Evolutionary conservation across 1,139 yeast genomes (phyloP).

Genomic region (Debaryomyces subglobosus): DNA sequence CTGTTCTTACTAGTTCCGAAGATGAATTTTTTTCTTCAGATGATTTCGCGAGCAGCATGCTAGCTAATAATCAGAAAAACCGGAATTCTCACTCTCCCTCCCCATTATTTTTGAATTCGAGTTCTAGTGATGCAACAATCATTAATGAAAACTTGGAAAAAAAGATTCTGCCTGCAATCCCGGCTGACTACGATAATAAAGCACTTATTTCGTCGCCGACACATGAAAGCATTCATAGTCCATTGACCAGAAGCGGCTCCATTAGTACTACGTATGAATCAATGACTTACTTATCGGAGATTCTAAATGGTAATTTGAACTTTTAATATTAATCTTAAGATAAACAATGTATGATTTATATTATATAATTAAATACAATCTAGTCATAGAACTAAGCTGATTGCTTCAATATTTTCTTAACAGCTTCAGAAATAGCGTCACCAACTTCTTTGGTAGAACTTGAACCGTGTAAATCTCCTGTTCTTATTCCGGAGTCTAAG

Average conservation of each 20-base stretch:
- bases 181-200: background rate
- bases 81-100: conserved; percentile 9
- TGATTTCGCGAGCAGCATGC: conserved; percentile 20
- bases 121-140: conserved; percentile 40
- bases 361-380: conserved; percentile 1
- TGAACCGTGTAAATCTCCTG: conserved; percentile 87
- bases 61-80: background rate
- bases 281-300: conserved; percentile 37
- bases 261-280: conserved; percentile 30
- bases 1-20: conserved; percentile 25
- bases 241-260: conserved; percentile 10
- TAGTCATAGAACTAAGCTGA: conserved; percentile 8
- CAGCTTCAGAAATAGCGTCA: conserved; percentile 81
- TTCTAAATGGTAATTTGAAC: conserved; percentile 32
- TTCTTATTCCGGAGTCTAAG: conserved; percentile 80
- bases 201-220: background rate
- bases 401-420: conserved; percentile 54
- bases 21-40: conserved; percentile 40
- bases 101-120: conserved; percentile 19
- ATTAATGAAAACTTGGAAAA: conserved; percentile 22
- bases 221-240: background rate
- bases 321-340: conserved; percentile 15
- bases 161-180: conserved; percentile 4
- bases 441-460: conserved; percentile 87
- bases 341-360: background rate